A percentile compares a stretch with the other conserved stretches of the same genome.
Evolutionary conservation across 2,329 filamentous ascomycete species (phyloP).

Genomic region (Aspergillus floridensis): DNA sequence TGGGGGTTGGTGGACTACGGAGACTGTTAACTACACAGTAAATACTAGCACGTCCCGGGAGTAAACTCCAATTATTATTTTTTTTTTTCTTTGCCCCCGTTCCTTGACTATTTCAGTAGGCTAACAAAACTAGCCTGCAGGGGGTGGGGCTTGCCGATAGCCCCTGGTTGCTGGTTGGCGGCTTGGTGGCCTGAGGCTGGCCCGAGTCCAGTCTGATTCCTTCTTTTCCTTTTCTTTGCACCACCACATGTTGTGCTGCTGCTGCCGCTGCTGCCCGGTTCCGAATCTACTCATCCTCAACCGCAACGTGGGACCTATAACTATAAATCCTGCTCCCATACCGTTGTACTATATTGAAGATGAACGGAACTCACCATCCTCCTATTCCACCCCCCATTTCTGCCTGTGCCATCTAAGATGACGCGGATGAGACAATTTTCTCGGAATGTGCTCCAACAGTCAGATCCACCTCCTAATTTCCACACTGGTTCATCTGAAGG

Average conservation of each 20-base stretch:
- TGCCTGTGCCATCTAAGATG: not conserved
- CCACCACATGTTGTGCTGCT: no score
- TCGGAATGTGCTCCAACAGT: not conserved
- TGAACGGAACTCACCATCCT: no score
- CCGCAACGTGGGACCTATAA: not conserved
- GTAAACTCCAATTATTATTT: not conserved
- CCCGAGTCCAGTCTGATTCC: not conserved
- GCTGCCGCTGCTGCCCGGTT: not conserved
- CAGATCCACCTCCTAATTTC: slow-evolving; percentile 20
- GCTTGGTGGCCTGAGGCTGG: not conserved
- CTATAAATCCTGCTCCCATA: no score
- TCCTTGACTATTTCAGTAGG: not conserved
- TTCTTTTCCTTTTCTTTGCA: no score
- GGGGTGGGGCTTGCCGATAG: not conserved
- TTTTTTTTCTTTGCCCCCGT: not conserved
- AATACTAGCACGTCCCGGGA: no score
- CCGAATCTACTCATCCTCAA: not conserved
- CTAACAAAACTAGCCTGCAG: not conserved
- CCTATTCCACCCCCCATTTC: not conserved
- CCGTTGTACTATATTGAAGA: no score
- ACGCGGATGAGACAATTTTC: not conserved
- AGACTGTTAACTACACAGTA: no score
- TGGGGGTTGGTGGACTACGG: no score
- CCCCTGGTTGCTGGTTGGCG: not conserved
- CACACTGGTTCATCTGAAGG: slow-evolving; percentile 18